phyloP scores from a whole-genome alignment of 305 asterid species.

The Caryopteris hybrid region DNA sequence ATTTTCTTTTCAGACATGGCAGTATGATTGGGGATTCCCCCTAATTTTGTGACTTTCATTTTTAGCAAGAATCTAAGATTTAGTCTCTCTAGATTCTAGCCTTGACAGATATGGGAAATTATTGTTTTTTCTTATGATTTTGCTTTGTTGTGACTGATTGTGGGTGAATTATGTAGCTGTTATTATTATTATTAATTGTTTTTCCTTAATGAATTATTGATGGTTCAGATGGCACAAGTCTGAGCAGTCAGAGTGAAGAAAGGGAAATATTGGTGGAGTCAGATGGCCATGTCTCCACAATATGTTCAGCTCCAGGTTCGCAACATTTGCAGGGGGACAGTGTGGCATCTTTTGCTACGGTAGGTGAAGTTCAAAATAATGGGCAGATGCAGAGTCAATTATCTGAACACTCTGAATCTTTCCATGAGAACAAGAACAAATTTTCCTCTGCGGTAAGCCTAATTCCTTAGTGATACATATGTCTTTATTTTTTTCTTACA shows the following conservation, averaged over 20 bases:
- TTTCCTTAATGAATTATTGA: constrained; percentile 17
- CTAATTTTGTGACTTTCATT: not conserved
- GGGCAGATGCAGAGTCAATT: constrained; percentile 47
- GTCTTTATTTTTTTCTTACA: not conserved
- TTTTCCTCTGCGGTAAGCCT: constrained; percentile 65
- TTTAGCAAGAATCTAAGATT: not conserved
- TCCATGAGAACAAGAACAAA: constrained; percentile 52
- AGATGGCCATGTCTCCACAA: constrained; percentile 51
- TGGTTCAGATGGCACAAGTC: constrained; percentile 49
- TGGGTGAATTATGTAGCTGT: not conserved
- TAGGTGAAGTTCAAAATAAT: constrained; percentile 37
- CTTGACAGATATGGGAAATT: not conserved
- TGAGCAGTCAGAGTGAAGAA: constrained; percentile 47
- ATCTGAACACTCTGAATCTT: constrained; percentile 44
- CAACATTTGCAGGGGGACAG: constrained; percentile 46
- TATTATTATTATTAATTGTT: constrained; percentile 7
- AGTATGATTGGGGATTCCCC: not conserved
- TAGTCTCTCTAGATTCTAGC: not conserved
- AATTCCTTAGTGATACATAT: not conserved
- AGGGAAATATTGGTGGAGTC: constrained; percentile 46
- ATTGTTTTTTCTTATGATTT: not conserved
- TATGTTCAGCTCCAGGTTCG: constrained; percentile 33
- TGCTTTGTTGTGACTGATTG: not conserved
- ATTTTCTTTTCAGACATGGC: not conserved
- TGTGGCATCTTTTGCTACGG: constrained; percentile 32